phyloP scores from a whole-genome alignment of 768 basidiomycete genomes.

The Boletus eberwhitei region DNA sequence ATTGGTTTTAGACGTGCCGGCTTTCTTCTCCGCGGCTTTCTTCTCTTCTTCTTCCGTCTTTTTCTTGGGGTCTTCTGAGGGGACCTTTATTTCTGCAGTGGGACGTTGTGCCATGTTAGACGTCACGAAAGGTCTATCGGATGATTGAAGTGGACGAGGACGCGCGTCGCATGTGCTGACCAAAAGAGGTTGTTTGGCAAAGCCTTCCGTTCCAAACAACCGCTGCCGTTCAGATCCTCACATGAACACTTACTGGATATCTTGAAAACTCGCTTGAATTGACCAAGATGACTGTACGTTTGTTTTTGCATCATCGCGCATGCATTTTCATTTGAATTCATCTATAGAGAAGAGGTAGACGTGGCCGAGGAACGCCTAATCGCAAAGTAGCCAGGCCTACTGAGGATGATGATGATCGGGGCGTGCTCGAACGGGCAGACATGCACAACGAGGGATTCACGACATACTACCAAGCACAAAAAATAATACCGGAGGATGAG shows the following conservation, averaged over 20 bases:
- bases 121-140: constrained; percentile 4
- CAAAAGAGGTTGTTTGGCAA: constrained; percentile 33
- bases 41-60: constrained; percentile 49
- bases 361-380: constrained; percentile 8
- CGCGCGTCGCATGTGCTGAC: constrained; percentile 28
- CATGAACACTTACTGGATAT: not conserved
- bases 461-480: constrained; percentile 72
- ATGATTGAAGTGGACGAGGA: constrained; percentile 16
- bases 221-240: not conserved
- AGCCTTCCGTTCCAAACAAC: constrained; percentile 33
- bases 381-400: constrained; percentile 5
- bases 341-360: constrained; percentile 20
- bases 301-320: not conserved
- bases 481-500: constrained; percentile 71
- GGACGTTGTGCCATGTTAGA: constrained; percentile 55
- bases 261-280: not conserved
- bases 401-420: constrained; percentile 39
- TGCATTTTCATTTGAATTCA: not conserved
- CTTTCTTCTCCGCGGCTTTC: constrained; percentile 44
- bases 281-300: constrained; percentile 20
- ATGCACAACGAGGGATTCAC: constrained; percentile 72
- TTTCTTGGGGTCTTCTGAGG: constrained; percentile 73
- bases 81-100: constrained; percentile 59
- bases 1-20: constrained; percentile 53
- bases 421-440: constrained; percentile 53